phyloP scores from a whole-genome alignment of 163 green algal species.

The Prototheca wickerhamii region DNA sequence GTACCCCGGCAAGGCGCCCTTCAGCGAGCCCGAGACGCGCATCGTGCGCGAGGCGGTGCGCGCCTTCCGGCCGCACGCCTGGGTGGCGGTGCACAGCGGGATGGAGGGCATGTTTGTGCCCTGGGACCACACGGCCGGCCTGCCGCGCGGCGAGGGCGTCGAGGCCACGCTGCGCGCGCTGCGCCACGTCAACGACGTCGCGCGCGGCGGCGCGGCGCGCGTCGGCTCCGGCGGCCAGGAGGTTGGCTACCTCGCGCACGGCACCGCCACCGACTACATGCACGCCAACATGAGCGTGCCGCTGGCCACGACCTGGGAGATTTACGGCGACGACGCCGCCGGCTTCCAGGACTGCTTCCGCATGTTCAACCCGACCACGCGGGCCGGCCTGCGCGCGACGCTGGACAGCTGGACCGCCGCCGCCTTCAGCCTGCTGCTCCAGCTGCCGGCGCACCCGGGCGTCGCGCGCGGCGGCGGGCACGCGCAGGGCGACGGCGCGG shows the following conservation, averaged over 20 bases:
- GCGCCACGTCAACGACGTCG: conserved; percentile 29
- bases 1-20: conserved; percentile 69
- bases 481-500: not conserved
- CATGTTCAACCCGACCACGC: conserved; percentile 92
- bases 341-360: conserved; percentile 85
- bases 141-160: not conserved
- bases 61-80: conserved; percentile 74
- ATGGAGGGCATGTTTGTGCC: conserved; percentile 97
- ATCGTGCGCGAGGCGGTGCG: conserved; percentile 55
- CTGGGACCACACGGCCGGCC: conserved; percentile 70
- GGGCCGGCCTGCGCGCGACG: conserved; percentile 26
- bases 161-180: conserved; percentile 23
- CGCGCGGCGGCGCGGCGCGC: conserved; percentile 57
- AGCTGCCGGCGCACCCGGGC: conserved; percentile 37
- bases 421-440: conserved; percentile 30
- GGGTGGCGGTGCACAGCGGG: conserved; percentile 90
- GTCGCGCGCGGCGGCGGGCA: conserved; percentile 1
- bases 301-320: conserved; percentile 90
- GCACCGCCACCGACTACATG: conserved; percentile 95
- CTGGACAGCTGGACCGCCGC: conserved; percentile 30
- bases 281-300: conserved; percentile 65
- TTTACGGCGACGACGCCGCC: conserved; percentile 80
- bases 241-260: conserved; percentile 94
- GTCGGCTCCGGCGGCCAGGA: conserved; percentile 82
- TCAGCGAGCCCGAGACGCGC: conserved; percentile 86